A percentile compares a stretch with the other conserved stretches of the same genome.
Conservation (phyloP, 1,284 basidiomycete species). For the Austroboletus novae-zelandiae region DNA sequence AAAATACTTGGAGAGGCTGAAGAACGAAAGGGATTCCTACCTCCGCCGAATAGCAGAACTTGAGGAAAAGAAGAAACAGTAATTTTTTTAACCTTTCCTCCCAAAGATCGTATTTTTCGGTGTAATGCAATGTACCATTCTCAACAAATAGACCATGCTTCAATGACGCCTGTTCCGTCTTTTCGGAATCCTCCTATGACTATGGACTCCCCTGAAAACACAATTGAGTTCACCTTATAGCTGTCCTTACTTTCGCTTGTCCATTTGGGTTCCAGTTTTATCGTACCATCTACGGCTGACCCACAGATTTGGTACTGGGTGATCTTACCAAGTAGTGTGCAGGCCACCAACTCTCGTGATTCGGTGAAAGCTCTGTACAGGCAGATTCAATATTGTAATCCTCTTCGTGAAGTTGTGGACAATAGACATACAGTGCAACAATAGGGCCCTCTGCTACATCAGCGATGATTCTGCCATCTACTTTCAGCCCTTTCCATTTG, state of each 20-base stretch:
- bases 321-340: conserved; percentile 60
- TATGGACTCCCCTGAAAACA: conserved; percentile 40
- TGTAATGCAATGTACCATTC: conserved; percentile 2
- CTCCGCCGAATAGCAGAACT: conserved; percentile 55
- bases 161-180: conserved; percentile 57
- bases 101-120: not conserved
- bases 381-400: not conserved
- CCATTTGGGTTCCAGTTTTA: conserved; percentile 45
- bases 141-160: conserved; percentile 46
- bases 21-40: conserved; percentile 48
- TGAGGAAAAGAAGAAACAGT: conserved; percentile 41
- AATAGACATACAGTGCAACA: conserved; percentile 54
- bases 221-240: conserved; percentile 63
- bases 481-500: conserved; percentile 70
- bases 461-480: conserved; percentile 42
- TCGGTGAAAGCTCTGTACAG: conserved; percentile 48
- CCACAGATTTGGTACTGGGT: conserved; percentile 45
- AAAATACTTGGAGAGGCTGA: conserved; percentile 57
- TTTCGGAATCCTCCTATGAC: conserved; percentile 58
- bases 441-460: conserved; percentile 69
- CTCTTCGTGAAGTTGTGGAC: not conserved
- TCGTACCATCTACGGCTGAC: conserved; percentile 30
- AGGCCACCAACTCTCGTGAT: conserved; percentile 45
- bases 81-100: not conserved
- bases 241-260: conserved; percentile 38